phyloP scores from a whole-genome alignment of 768 basidiomycete species.

The Agrocybe pediades region DNA sequence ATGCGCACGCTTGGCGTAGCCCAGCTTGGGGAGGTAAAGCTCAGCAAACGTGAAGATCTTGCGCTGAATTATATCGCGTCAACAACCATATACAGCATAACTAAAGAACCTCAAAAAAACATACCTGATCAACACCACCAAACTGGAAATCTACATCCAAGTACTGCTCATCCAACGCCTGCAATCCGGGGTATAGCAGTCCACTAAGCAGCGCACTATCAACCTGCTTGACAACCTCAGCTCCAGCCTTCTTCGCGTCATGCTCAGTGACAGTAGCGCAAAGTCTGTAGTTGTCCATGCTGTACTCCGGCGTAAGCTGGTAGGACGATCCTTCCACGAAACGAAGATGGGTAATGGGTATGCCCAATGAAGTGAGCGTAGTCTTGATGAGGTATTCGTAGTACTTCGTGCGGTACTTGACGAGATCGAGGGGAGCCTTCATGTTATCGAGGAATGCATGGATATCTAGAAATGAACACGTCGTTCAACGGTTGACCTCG shows the following conservation, averaged over 20 bases:
- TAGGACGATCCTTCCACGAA: constrained; percentile 92
- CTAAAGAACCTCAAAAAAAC: constrained; percentile 16
- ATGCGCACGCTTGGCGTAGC: constrained; percentile 93
- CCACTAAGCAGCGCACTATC: constrained; percentile 90
- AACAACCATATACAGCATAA: not conserved
- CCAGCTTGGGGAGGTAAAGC: constrained; percentile 89
- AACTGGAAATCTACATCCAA: constrained; percentile 96
- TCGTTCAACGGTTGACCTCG: not conserved
- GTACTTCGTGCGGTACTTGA: constrained; percentile 86
- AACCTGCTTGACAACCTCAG: constrained; percentile 98
- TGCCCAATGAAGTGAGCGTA: constrained; percentile 87
- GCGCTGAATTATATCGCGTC: constrained; percentile 50
- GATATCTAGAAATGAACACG: constrained; percentile 58
- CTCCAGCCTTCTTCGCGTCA: constrained; percentile 97
- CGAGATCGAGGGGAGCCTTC: constrained; percentile 93
- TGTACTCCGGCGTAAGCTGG: constrained; percentile 91
- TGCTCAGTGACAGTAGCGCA: constrained; percentile 92
- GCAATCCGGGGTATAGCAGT: constrained; percentile 92
- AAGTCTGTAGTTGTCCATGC: constrained; percentile 91
- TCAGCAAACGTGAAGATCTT: constrained; percentile 99
- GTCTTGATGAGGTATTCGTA: constrained; percentile 82
- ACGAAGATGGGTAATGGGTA: constrained; percentile 79
- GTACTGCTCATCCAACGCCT: constrained; percentile 98
- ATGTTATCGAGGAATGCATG: constrained; percentile 98
- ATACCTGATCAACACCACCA: constrained; percentile 94